Conservation (phyloP, 306 rosid genomes). For the Inga oerstediana region DNA sequence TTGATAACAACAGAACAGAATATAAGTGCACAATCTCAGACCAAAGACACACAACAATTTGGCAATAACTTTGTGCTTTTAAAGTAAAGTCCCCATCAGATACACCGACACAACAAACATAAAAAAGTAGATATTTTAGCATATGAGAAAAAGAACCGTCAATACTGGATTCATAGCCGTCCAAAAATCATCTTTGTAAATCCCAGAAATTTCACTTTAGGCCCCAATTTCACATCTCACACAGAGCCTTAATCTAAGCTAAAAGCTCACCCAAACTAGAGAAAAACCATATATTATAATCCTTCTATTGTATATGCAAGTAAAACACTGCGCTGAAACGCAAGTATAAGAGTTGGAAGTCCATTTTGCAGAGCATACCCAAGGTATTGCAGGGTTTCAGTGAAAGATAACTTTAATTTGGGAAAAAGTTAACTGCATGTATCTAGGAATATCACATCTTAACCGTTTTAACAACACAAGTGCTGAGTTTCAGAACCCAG, state of each 20-base stretch:
- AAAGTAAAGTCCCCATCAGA: background rate
- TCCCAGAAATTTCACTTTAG: background rate
- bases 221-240: background rate
- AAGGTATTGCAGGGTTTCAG: background rate
- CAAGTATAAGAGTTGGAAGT: background rate
- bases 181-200: background rate
- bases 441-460: background rate
- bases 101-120: background rate
- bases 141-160: background rate
- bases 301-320: background rate
- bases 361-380: background rate
- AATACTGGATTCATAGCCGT: background rate
- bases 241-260: background rate
- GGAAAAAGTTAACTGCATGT: background rate
- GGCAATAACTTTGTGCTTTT: background rate
- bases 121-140: background rate
- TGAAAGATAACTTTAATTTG: background rate
- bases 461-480: background rate
- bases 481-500: background rate
- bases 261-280: background rate
- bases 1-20: background rate
- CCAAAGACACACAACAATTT: background rate
- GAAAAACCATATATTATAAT: background rate
- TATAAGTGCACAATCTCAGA: background rate
- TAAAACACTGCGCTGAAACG: background rate